Percentiles rank a stretch among this genome's conserved stretches.
These are phyloP conservation scores for Lecanicillium sp. DNA, from an alignment of 2,329 filamentous ascomycete genomes.

Conservation along the genomic window DNA sequence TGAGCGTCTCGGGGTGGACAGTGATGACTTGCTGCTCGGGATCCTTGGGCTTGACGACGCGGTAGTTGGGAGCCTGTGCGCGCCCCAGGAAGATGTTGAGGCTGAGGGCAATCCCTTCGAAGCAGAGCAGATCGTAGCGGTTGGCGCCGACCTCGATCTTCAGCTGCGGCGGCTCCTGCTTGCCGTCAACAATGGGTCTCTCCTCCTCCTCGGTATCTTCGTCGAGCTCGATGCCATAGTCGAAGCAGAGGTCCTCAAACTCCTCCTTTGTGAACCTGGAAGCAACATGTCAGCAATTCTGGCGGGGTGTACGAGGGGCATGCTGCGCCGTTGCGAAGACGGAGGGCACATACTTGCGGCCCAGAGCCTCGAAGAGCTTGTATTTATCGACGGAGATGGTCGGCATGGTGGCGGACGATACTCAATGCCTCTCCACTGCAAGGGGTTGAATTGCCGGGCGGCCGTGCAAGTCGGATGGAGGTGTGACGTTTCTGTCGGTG, in stretches of 20 bases:
- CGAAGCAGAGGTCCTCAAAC: conserved; percentile 97
- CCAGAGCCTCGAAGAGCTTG: conserved; percentile 86
- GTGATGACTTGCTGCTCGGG: conserved; percentile 74
- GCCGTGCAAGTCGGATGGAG: conserved; percentile 1
- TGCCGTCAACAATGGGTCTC: conserved; percentile 65
- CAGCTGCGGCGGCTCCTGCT: conserved; percentile 82
- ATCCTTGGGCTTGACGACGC: conserved; percentile 61
- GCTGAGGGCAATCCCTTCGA: conserved; percentile 93
- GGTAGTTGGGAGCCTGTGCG: conserved; percentile 70
- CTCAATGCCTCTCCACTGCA: conserved; percentile 15
- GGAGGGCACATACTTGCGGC: conserved; percentile 57
- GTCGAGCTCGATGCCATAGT: conserved; percentile 96
- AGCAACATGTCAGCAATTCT: conserved; percentile 1
- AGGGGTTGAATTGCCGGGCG: background rate
- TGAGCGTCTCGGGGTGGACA: conserved; percentile 65
- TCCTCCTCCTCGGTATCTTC: conserved; percentile 81
- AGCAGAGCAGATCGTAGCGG: conserved; percentile 90
- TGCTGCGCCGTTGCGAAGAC: conserved; percentile 10
- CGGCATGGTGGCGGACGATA: conserved; percentile 57
- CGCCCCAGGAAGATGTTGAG: conserved; percentile 89
- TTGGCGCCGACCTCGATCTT: conserved; percentile 99
- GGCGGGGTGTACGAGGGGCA: conserved; percentile 13
- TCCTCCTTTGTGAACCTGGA: conserved; percentile 79
- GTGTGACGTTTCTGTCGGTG: no score
- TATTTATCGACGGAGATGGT: conserved; percentile 97